Conservation (phyloP, 129 eudicot species). For the Cynara cardunculus region DNA sequence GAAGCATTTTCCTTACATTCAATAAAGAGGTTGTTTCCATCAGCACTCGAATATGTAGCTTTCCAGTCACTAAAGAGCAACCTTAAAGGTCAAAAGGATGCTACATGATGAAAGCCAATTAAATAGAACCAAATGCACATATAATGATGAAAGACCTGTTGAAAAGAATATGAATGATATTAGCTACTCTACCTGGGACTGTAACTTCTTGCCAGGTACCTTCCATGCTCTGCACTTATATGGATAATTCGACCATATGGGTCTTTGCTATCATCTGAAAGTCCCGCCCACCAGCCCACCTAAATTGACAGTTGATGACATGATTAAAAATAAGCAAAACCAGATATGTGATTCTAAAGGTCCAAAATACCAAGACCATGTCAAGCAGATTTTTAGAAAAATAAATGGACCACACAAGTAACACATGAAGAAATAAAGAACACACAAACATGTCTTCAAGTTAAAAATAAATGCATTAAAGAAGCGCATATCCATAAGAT, state of each 20-base stretch:
- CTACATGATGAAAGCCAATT: background rate
- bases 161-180: constrained; percentile 1
- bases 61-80: background rate
- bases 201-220: constrained; percentile 71
- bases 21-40: background rate
- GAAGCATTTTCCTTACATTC: background rate
- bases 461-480: background rate
- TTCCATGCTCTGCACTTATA: constrained; percentile 76
- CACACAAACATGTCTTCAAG: background rate
- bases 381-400: background rate
- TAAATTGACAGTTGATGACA: constrained; percentile 20
- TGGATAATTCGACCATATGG: constrained; percentile 70
- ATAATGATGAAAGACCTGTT: background rate
- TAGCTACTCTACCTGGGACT: constrained; percentile 56
- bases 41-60: background rate
- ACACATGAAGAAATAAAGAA: background rate
- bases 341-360: background rate
- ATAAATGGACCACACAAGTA: background rate
- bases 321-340: background rate
- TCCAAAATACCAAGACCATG: background rate
- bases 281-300: constrained; percentile 94
- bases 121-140: background rate
- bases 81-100: background rate
- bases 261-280: constrained; percentile 52
- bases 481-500: background rate